phyloP scores from a whole-genome alignment of 2,329 filamentous ascomycete genomes.

The Penicillium sp. region DNA sequence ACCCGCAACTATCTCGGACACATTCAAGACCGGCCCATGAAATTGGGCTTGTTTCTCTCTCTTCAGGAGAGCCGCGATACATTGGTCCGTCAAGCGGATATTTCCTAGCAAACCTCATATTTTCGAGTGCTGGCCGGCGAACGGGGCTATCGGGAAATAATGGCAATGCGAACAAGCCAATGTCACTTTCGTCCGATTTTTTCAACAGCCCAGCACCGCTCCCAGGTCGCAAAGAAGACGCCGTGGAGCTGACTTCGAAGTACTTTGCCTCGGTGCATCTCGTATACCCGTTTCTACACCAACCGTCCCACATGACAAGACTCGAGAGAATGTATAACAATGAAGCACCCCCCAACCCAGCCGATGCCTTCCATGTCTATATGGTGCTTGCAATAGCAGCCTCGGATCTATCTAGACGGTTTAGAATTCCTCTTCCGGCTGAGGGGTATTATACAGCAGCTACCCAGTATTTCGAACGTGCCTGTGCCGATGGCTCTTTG shows the following conservation, averaged over 20 bases:
- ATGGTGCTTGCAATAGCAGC: slow-evolving; percentile 57
- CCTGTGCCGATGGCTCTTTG: slow-evolving; percentile 52
- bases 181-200: slow-evolving; percentile 27
- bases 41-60: slow-evolving; percentile 55
- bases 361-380: slow-evolving; percentile 49
- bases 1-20: slow-evolving; percentile 10
- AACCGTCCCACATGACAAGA: slow-evolving; percentile 41
- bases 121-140: slow-evolving; percentile 40
- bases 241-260: slow-evolving; percentile 44
- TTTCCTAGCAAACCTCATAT: slow-evolving; percentile 53
- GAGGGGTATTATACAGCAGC: slow-evolving; percentile 54
- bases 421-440: slow-evolving; percentile 47
- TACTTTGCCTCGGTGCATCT: slow-evolving; percentile 53
- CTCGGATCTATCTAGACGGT: slow-evolving; percentile 46
- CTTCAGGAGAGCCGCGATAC: slow-evolving; percentile 50
- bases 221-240: slow-evolving; percentile 37
- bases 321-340: slow-evolving; percentile 39
- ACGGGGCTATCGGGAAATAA: slow-evolving; percentile 8
- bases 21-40: slow-evolving; percentile 46
- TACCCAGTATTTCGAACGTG: slow-evolving; percentile 47
- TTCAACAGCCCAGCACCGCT: slow-evolving; percentile 32
- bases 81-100: slow-evolving; percentile 59
- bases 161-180: slow-evolving; percentile 14
- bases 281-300: slow-evolving; percentile 53
- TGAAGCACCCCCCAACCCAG: slow-evolving; percentile 28